Evolutionary conservation across 768 basidiomycete genomes (phyloP).

Genomic region (Steccherinum ochraceum): DNA sequence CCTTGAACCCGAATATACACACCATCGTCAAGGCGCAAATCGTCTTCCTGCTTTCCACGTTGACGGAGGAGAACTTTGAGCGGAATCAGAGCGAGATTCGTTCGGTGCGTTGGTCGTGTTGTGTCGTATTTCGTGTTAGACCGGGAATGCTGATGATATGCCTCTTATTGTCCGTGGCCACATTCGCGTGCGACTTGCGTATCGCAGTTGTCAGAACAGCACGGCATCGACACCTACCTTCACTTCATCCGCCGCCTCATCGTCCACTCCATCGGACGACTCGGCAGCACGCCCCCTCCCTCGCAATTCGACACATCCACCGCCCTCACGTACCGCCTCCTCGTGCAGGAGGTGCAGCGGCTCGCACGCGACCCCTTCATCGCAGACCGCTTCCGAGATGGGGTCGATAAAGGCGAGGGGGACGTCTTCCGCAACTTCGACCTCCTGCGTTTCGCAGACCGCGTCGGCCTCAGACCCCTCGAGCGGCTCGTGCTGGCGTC

Average conservation of each 20-base stretch:
- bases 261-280: slow-evolving; percentile 74
- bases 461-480: slow-evolving; percentile 71
- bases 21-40: slow-evolving; percentile 97
- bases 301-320: slow-evolving; percentile 70
- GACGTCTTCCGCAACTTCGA: slow-evolving; percentile 81
- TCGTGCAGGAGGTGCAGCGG: slow-evolving; percentile 83
- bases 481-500: slow-evolving; percentile 75
- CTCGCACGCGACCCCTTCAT: slow-evolving; percentile 87
- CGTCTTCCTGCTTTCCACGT: slow-evolving; percentile 91
- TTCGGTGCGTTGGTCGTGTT: slow-evolving; percentile 60
- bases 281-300: slow-evolving; percentile 49
- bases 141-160: slow-evolving; percentile 6
- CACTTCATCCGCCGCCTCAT: slow-evolving; percentile 97
- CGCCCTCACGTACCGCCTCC: slow-evolving; percentile 74
- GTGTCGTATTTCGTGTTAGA: background rate
- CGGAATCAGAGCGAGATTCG: slow-evolving; percentile 92
- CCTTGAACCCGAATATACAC: slow-evolving; percentile 79
- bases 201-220: slow-evolving; percentile 86
- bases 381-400: slow-evolving; percentile 86
- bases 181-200: background rate
- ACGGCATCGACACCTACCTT: slow-evolving; percentile 94
- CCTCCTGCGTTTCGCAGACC: slow-evolving; percentile 75
- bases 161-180: background rate
- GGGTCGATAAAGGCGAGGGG: slow-evolving; percentile 82
- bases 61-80: slow-evolving; percentile 96